Base-by-base conservation (phyloP, 1,139 yeast species). In the Lodderomyces orthopsilosis region DNA sequence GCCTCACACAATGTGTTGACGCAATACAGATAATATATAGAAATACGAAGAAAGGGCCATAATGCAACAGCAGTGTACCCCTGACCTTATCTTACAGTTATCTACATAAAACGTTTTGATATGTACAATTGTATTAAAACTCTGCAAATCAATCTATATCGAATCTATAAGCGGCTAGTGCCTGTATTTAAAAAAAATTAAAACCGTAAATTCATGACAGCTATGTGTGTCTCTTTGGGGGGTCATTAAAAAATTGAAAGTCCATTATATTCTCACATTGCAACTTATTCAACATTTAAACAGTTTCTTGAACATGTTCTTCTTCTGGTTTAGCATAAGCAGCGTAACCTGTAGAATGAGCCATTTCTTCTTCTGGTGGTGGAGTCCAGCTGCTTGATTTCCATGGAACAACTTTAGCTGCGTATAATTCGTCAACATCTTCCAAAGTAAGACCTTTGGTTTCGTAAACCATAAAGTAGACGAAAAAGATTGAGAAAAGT, bases 381-480 rank as follows among this genome's bases (percentile, higher is more conserved):
- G 81, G 81, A 40, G 66, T 70, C 70, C 79, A 77, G 5, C 50
- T 46, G 28, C 61, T 51, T 3, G 81, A 73, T 47, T 69, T 67
- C 80, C 79, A 76, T 50, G 83, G 74, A 37, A 61, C 49, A 38
- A 69, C 63, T 41, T 60, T 63, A 33, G 65, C 63, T 13, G 69
- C 61, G 56, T 81, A 82, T 69, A 85, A 67, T 52, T 75, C 79
- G 61, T 81, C 86, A 51, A 82, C 77, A 55, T 81, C 83, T 59
- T 81, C 88, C 61, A 81, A 69, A 46, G 77, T 63, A 51, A 79
- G 70, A 22, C 85, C 84, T 61, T 77, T 80, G 27, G 87, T 81
- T 63, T 81, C 87, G 52, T 72, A 75, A 42, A 82, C 78, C 49
- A 71, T 66, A 57, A 78, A 70, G 58, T 70, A 76, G 13, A 79